A percentile compares a stretch with the other conserved stretches of the same genome.
phyloP scores from a whole-genome alignment of 768 basidiomycete species.

The Suillus fuscotomentosus region DNA sequence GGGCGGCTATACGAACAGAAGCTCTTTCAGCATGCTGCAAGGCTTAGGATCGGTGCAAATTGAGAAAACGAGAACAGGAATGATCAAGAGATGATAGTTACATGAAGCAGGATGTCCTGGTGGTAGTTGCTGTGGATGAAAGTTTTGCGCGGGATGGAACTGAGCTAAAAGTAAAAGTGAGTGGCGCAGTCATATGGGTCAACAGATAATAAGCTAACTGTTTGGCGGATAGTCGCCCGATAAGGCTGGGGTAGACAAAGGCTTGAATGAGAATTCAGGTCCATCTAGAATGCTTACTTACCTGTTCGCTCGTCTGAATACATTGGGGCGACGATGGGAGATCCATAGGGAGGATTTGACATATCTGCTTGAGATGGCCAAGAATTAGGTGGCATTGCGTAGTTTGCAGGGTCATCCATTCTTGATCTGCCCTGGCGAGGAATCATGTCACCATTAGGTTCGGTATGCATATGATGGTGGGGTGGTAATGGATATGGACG shows the following conservation, averaged over 20 bases:
- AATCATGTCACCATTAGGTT: constrained; percentile 32
- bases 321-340: constrained; percentile 44
- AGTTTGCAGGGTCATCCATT: constrained; percentile 31
- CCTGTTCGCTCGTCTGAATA: constrained; percentile 61
- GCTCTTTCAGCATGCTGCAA: constrained; percentile 55
- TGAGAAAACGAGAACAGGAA: constrained; percentile 19
- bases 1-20: constrained; percentile 58
- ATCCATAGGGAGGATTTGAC: constrained; percentile 38
- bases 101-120: constrained; percentile 28
- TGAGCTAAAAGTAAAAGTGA: constrained; percentile 27
- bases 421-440: constrained; percentile 26
- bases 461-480: constrained; percentile 30
- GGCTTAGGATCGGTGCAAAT: constrained; percentile 30
- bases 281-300: constrained; percentile 27
- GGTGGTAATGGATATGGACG: constrained; percentile 34
- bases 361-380: constrained; percentile 36
- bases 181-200: constrained; percentile 10
- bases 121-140: constrained; percentile 27
- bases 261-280: constrained; percentile 11
- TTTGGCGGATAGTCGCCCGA: constrained; percentile 42
- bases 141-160: constrained; percentile 35
- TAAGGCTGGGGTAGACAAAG: constrained; percentile 33
- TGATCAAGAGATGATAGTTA: constrained; percentile 27
- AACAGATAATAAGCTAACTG: constrained; percentile 26
- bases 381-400: constrained; percentile 25